Evolutionary conservation across 257 asterid genomes (phyloP).

Genomic region (Avicennia marina): DNA sequence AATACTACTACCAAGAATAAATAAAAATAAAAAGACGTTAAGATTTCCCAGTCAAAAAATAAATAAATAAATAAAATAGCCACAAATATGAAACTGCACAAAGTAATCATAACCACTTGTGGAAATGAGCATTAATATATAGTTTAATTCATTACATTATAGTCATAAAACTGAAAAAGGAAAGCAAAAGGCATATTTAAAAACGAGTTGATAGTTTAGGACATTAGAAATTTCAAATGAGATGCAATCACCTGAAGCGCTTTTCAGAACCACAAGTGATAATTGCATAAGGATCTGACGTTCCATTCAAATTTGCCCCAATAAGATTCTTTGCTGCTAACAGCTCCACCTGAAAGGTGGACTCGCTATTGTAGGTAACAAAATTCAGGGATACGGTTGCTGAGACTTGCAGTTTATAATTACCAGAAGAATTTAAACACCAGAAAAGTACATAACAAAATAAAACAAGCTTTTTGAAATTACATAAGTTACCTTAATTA

Average conservation of each 20-base stretch:
- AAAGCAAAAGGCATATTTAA: constrained; percentile 12
- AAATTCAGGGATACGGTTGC: not conserved
- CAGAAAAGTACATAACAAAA: constrained; percentile 1
- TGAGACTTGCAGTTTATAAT: not conserved
- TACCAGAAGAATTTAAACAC: constrained; percentile 9
- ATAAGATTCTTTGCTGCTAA: constrained; percentile 89
- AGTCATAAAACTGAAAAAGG: constrained; percentile 13
- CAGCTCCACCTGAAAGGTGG: constrained; percentile 69
- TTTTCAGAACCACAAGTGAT: constrained; percentile 80
- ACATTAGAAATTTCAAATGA: constrained; percentile 20
- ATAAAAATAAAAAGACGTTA: no score
- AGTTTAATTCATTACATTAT: no score
- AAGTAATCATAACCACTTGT: no score
- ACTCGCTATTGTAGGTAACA: constrained; percentile 12
- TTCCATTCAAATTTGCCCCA: constrained; percentile 81
- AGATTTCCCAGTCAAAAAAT: no score
- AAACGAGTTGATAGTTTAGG: constrained; percentile 13
- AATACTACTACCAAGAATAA: no score
- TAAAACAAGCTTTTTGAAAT: not conserved
- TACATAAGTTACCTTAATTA: constrained; percentile 58
- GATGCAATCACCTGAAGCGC: constrained; percentile 73
- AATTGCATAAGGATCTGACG: constrained; percentile 93
- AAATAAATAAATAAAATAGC: no score
- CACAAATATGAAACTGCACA: no score
- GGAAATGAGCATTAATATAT: constrained; percentile 4